Evolutionary conservation across 1,139 yeast genomes (phyloP).

Genomic region (Spathaspora jeffriesii): DNA sequence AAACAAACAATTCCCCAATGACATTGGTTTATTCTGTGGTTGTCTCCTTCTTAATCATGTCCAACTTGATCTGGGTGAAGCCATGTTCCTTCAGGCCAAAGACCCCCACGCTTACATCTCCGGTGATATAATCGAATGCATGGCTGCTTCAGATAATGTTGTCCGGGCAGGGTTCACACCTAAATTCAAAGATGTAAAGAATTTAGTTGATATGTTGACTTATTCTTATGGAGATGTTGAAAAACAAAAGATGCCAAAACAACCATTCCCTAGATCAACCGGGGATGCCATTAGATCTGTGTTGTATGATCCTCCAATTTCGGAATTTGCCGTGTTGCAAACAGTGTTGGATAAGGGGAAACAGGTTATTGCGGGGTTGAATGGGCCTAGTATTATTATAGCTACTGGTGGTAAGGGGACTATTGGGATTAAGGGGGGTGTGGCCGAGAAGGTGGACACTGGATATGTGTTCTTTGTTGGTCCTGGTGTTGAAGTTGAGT

Average conservation of each 20-base stretch:
- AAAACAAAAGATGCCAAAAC: constrained; percentile 86
- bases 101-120: constrained; percentile 98
- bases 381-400: constrained; percentile 89
- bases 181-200: constrained; percentile 92
- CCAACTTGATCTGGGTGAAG: constrained; percentile 84
- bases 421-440: constrained; percentile 40
- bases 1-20: constrained; percentile 87
- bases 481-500: constrained; percentile 66
- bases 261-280: constrained; percentile 57
- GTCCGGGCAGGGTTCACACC: constrained; percentile 99
- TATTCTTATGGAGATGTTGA: constrained; percentile 87
- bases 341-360: constrained; percentile 53
- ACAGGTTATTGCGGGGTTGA: constrained; percentile 53
- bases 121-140: constrained; percentile 98
- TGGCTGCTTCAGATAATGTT: constrained; percentile 99
- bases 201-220: constrained; percentile 88
- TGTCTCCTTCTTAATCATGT: constrained; percentile 91
- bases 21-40: constrained; percentile 95
- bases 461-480: constrained; percentile 88
- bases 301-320: constrained; percentile 94
- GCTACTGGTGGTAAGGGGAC: constrained; percentile 80
- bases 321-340: constrained; percentile 90
- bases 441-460: constrained; percentile 32
- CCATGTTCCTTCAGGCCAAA: constrained; percentile 94
- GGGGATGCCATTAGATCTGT: constrained; percentile 66